Evolutionary conservation across 371 early-diverging fungal genomes (phyloP).

Genomic region (Mortierella polycephala): DNA sequence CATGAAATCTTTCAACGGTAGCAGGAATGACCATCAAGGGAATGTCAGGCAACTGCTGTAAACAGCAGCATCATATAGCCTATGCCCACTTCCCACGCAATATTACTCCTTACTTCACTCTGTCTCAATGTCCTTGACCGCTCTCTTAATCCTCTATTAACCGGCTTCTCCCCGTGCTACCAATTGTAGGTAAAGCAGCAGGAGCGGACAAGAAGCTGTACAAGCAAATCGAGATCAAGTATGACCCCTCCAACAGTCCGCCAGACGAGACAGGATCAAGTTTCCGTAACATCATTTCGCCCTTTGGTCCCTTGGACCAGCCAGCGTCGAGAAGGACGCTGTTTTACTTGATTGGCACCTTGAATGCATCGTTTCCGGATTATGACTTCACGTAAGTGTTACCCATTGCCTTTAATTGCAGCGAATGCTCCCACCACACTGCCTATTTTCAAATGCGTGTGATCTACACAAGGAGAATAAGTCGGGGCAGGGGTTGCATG

Average conservation of each 20-base stretch:
- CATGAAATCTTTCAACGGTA: no score
- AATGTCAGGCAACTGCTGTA: no score
- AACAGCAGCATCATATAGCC: no score
- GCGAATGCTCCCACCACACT: no score
- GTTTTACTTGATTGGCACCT: conserved; percentile 90
- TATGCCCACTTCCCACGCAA: no score
- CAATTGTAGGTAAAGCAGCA: conserved; percentile 82
- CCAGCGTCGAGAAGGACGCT: conserved; percentile 83
- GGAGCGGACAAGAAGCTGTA: conserved; percentile 90
- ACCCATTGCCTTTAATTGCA: not conserved
- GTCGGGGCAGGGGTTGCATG: no score
- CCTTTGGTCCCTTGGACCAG: conserved; percentile 87
- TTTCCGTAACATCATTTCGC: conserved; percentile 72
- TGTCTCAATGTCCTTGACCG: no score
- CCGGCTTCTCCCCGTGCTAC: conserved; percentile 53
- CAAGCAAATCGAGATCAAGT: conserved; percentile 83
- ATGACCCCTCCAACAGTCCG: conserved; percentile 64
- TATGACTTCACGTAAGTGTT: conserved; percentile 84
- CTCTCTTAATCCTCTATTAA: no score
- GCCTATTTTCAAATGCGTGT: no score
- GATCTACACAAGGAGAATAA: not conserved
- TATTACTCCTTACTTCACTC: no score
- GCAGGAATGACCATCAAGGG: no score
- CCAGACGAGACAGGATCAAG: conserved; percentile 63
- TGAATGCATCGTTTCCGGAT: conserved; percentile 95